Conservation (phyloP, 2,329 filamentous ascomycete species). For the Aspergillus novofumigatus region DNA sequence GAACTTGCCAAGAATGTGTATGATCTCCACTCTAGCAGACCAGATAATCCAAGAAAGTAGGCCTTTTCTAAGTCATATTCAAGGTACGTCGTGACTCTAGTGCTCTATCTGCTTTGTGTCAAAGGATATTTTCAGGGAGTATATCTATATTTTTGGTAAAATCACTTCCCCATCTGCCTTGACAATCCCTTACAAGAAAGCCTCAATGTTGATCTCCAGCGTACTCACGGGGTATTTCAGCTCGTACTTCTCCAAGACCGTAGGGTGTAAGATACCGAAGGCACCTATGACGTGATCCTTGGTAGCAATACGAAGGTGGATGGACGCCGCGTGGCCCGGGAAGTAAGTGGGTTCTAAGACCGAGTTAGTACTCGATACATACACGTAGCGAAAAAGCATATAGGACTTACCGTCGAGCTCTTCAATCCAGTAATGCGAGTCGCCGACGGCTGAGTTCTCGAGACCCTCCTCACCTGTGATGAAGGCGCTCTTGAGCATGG, state of each 20-base stretch:
- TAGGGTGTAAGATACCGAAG: constrained; percentile 91
- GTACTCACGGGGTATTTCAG: constrained; percentile 90
- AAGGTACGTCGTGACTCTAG: not conserved
- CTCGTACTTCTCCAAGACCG: constrained; percentile 89
- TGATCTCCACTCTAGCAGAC: not conserved
- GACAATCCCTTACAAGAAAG: constrained; percentile 63
- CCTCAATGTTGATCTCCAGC: constrained; percentile 89
- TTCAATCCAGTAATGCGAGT: constrained; percentile 86
- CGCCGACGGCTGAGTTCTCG: constrained; percentile 53
- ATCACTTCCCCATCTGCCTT: not conserved
- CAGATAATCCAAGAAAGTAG: not conserved
- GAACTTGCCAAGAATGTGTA: not conserved
- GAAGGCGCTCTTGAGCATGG: constrained; percentile 85
- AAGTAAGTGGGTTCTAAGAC: constrained; percentile 77
- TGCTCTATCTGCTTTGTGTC: not conserved
- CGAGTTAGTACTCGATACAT: not conserved
- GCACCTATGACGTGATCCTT: constrained; percentile 76
- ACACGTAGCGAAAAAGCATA: not conserved
- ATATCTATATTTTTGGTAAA: constrained; percentile 1
- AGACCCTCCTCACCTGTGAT: constrained; percentile 70
- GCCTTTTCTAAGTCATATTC: not conserved
- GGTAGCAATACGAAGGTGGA: constrained; percentile 70
- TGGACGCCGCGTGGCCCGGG: constrained; percentile 78
- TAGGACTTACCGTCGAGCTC: constrained; percentile 66
- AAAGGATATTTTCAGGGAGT: not conserved